phyloP scores from a whole-genome alignment of 306 rosid species.

The Castanea mollissima region DNA sequence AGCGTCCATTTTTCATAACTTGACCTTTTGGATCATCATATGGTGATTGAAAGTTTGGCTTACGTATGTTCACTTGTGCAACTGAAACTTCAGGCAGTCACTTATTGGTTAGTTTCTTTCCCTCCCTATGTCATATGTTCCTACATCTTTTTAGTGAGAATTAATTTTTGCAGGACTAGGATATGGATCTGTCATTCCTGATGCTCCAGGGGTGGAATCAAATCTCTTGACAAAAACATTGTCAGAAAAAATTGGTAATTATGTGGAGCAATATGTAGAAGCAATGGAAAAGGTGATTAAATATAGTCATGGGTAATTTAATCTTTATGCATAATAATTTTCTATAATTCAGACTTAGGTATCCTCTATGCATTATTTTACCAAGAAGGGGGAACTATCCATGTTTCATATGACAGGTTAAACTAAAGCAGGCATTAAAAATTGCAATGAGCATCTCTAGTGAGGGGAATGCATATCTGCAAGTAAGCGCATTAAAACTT shows the following conservation, averaged over 20 bases:
- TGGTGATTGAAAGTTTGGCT: neutral
- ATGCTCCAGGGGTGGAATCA: slow-evolving; percentile 45
- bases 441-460: slow-evolving; percentile 81
- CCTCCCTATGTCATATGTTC: too few relatives aligned
- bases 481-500: slow-evolving; percentile 47
- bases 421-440: slow-evolving; percentile 90
- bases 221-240: slow-evolving; percentile 58
- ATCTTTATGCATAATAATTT: neutral
- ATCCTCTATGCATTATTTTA: neutral
- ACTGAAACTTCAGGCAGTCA: neutral
- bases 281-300: slow-evolving; percentile 88
- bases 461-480: slow-evolving; percentile 87
- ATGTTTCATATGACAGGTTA: slow-evolving; percentile 55
- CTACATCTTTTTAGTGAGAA: neutral
- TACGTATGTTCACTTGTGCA: neutral
- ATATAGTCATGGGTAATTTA: slow-evolving; percentile 6
- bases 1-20: neutral
- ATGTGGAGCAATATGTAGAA: slow-evolving; percentile 72
- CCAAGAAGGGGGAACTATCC: slow-evolving; percentile 15
- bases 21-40: neutral
- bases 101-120: neutral
- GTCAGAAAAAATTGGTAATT: slow-evolving; percentile 61
- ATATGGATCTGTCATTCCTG: slow-evolving; percentile 72
- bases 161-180: slow-evolving; percentile 67
- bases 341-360: neutral